These are phyloP conservation scores for Penstemon davidsonii DNA, from an alignment of 257 asterid species.

Conservation along the genomic window DNA sequence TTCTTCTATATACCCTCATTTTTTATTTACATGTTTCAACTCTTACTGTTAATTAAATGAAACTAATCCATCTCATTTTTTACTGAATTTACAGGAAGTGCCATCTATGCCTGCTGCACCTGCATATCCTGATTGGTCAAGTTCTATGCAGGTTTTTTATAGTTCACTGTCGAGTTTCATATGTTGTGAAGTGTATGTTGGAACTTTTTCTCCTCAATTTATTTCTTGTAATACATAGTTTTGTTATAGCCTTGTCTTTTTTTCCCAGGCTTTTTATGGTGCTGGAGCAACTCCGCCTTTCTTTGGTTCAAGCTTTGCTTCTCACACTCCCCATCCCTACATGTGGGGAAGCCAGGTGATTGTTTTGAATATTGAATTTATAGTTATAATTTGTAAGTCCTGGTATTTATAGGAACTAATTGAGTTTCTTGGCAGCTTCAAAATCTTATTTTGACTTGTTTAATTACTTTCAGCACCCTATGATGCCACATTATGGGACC, in stretches of 20 bases:
- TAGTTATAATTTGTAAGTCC: no score
- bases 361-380: slow-evolving; percentile 19
- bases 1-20: neutral
- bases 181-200: slow-evolving; percentile 7
- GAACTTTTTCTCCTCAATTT: neutral
- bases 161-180: slow-evolving; percentile 12
- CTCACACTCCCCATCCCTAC: slow-evolving; percentile 87
- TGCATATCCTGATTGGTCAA: slow-evolving; percentile 88
- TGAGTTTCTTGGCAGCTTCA: neutral
- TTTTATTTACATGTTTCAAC: slow-evolving; percentile 1
- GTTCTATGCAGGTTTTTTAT: slow-evolving; percentile 73
- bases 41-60: slow-evolving; percentile 9
- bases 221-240: neutral
- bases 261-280: slow-evolving; percentile 78
- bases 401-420: neutral
- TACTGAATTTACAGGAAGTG: slow-evolving; percentile 59
- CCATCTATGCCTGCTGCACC: slow-evolving; percentile 59
- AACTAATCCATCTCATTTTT: slow-evolving; percentile 16
- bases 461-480: slow-evolving; percentile 66
- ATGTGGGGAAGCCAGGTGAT: slow-evolving; percentile 92
- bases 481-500: slow-evolving; percentile 96
- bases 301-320: slow-evolving; percentile 66
- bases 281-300: slow-evolving; percentile 90
- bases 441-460: slow-evolving; percentile 14
- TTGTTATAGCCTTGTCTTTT: neutral